Evolutionary conservation across 2,329 filamentous ascomycete genomes (phyloP), one percentile per base, ranked within the genome.

Genomic region (Aureobasidium sp.): DNA sequence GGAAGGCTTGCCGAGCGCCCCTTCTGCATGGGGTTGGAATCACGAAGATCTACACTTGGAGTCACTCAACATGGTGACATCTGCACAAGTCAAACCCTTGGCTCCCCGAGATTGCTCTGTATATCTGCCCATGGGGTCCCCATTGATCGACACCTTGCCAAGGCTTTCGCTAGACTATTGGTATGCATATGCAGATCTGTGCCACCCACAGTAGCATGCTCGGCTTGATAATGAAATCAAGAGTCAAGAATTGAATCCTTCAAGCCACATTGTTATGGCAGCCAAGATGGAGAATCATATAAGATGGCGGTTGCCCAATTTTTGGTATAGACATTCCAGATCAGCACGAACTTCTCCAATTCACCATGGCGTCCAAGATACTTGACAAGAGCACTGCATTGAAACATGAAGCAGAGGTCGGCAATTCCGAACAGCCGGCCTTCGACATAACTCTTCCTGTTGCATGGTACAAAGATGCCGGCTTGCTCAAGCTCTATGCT

Each of bases 401-500:
- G 40, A 42, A 42, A 12, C n/a, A 42, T 22, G 40, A 22, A 12
- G 40, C 19, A 22, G 40, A 42, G 19, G 40, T 42, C 40, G 40
- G 12, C n/a, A 22, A 42, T 42, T 8, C n/a, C 7, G 40, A 42
- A 4, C 40, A 42, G 22, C 40, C 40, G 4, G 40, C 40, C n/a
- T 42, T 42, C n/a, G 8, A 42, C 40, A 22, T 12, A 12, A 22
- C n/a, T 42, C 40, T 9, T 22, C 40, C 40, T 42, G n/a, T 22
- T 42, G 8, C 40, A 44, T 66, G 64, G 65, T 64, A 48, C 35
- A 64, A 59, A 39, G 60, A 65, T 49, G 59, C 64, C 8, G 64
- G 66, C n/a, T 60, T 65, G 3, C 63, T 58, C 24, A 63, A 64
- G 33, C 64, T 66, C 29, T 62, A 66, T 40, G 7, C 19, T 15